Evolutionary conservation across 768 basidiomycete species (phyloP).

Genomic region (Pleurotus platypus): DNA sequence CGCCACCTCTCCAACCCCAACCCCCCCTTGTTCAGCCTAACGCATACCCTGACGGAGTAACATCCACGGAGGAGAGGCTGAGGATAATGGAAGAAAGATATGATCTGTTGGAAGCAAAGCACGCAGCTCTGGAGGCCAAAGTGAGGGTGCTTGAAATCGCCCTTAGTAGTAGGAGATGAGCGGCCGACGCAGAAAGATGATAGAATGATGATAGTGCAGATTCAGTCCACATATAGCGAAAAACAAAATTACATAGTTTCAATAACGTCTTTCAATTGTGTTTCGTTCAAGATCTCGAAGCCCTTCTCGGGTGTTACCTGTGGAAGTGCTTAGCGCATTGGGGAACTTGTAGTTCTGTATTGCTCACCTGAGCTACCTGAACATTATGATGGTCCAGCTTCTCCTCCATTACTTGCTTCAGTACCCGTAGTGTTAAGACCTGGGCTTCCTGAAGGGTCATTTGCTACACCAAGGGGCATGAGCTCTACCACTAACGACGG

Average conservation of each 20-base stretch:
- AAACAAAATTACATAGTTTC: conserved; percentile 64
- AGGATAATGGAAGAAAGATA: conserved; percentile 1
- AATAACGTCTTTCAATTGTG: conserved; percentile 76
- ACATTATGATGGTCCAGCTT: conserved; percentile 99
- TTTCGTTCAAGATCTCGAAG: conserved; percentile 88
- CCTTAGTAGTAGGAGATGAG: background rate
- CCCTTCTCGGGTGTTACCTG: conserved; percentile 81
- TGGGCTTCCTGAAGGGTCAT: conserved; percentile 91
- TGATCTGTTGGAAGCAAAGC: conserved; percentile 1
- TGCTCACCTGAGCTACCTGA: conserved; percentile 84
- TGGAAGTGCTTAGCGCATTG: conserved; percentile 2
- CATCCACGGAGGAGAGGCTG: background rate
- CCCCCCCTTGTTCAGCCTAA: background rate
- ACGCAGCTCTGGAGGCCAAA: conserved; percentile 2
- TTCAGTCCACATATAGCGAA: background rate
- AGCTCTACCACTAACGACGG: background rate
- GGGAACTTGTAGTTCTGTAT: background rate
- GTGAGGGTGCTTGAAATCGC: conserved; percentile 6
- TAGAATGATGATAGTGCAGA: background rate
- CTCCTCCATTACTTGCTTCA: conserved; percentile 99
- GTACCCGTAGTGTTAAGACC: conserved; percentile 75
- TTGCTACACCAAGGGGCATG: conserved; percentile 49
- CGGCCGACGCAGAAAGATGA: background rate
- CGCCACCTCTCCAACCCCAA: background rate
- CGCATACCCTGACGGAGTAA: background rate